These are phyloP conservation scores for Apiospora phragmitis DNA, from an alignment of 2,329 filamentous ascomycete genomes.

Conservation along the genomic window DNA sequence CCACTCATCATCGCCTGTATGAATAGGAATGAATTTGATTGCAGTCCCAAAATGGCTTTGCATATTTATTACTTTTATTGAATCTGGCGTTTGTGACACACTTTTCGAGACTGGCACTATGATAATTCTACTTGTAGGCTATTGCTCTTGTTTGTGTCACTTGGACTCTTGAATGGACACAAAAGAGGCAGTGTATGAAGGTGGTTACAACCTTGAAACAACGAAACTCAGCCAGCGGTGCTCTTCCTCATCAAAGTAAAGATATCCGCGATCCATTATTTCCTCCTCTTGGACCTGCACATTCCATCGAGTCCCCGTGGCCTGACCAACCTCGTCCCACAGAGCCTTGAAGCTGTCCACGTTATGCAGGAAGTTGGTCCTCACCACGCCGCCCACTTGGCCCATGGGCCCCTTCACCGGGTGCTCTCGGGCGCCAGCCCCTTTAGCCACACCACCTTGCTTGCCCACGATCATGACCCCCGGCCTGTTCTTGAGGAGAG, in stretches of 20 bases:
- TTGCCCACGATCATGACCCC: constrained; percentile 2
- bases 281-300: neutral
- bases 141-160: too few relatives aligned
- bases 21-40: neutral
- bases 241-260: constrained; percentile 4
- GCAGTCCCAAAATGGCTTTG: neutral
- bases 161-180: neutral
- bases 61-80: neutral
- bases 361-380: constrained; percentile 9
- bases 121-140: too few relatives aligned
- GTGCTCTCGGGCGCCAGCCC: neutral
- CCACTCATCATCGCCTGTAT: neutral
- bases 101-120: neutral
- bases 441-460: neutral
- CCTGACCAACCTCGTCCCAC: constrained; percentile 3
- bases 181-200: neutral
- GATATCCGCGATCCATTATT: neutral
- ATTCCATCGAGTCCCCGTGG: neutral
- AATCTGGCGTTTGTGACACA: neutral
- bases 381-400: neutral
- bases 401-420: constrained; percentile 7
- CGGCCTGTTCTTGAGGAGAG: neutral
- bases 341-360: constrained; percentile 1
- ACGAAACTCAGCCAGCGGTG: constrained; percentile 9
- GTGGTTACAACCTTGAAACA: neutral